Conservation (phyloP, 2,329 filamentous ascomycete species). For the Stemphylium lycopersici region DNA sequence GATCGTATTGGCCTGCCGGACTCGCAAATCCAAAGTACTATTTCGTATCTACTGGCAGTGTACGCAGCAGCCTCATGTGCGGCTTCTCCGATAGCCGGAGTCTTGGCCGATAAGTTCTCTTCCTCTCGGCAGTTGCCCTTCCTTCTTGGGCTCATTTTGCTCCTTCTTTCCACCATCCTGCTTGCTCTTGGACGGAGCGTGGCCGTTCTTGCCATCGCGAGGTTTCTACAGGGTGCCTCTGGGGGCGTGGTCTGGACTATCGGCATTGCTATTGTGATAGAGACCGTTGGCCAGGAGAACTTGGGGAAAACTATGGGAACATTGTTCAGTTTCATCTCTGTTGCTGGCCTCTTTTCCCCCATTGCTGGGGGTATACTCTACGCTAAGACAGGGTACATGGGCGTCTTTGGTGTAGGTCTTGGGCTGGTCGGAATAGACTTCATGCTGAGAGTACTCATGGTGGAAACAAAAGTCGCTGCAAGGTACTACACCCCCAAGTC, state of each 20-base stretch:
- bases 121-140: slow-evolving; percentile 64
- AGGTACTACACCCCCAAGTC: slow-evolving; percentile 45
- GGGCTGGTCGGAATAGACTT: slow-evolving; percentile 64
- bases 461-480: slow-evolving; percentile 66
- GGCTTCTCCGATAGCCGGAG: slow-evolving; percentile 59
- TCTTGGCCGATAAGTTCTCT: slow-evolving; percentile 59
- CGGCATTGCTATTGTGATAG: slow-evolving; percentile 63
- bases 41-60: slow-evolving; percentile 60
- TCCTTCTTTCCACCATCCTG: slow-evolving; percentile 62
- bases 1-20: slow-evolving; percentile 58
- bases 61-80: slow-evolving; percentile 62
- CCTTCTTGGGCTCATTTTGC: slow-evolving; percentile 59
- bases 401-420: slow-evolving; percentile 64
- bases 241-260: slow-evolving; percentile 66
- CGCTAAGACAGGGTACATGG: slow-evolving; percentile 62
- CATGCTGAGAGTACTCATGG: slow-evolving; percentile 63
- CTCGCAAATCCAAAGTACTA: slow-evolving; percentile 58
- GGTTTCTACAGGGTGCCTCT: slow-evolving; percentile 64
- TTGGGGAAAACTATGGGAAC: slow-evolving; percentile 67
- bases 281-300: slow-evolving; percentile 63
- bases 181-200: slow-evolving; percentile 59
- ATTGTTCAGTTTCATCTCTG: slow-evolving; percentile 65
- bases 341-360: slow-evolving; percentile 63
- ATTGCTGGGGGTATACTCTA: slow-evolving; percentile 67
- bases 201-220: slow-evolving; percentile 57